These are phyloP conservation scores for Globisporangium viniferum DNA, from an alignment of 352 stramenopile genomes.

Conservation along the genomic window DNA sequence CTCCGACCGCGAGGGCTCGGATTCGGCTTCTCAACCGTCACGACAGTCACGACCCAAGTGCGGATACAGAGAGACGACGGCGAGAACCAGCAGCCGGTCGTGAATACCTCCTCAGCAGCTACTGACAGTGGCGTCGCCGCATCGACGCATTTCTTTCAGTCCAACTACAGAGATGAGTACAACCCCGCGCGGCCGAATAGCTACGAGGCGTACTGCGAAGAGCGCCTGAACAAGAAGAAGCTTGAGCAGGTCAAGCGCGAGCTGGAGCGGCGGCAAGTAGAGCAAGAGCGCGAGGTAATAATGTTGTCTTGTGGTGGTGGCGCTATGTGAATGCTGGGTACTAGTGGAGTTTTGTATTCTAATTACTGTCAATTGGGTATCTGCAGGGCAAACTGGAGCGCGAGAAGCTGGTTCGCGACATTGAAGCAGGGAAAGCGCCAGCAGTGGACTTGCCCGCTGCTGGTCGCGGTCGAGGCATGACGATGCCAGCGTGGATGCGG, in stretches of 20 bases:
- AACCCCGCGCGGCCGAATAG: slow-evolving; percentile 85
- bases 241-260: slow-evolving; percentile 81
- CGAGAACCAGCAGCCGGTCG: slow-evolving; percentile 17
- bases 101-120: background rate
- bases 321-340: background rate
- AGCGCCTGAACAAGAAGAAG: slow-evolving; percentile 69
- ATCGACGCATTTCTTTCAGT: slow-evolving; percentile 58
- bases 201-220: slow-evolving; percentile 87
- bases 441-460: slow-evolving; percentile 42
- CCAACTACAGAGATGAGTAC: slow-evolving; percentile 83
- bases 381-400: slow-evolving; percentile 59
- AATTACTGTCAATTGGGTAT: background rate
- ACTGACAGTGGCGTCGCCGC: background rate
- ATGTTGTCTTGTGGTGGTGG: background rate
- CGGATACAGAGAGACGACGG: slow-evolving; percentile 21
- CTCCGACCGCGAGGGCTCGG: slow-evolving; percentile 8
- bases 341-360: background rate
- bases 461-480: slow-evolving; percentile 85
- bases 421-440: slow-evolving; percentile 64
- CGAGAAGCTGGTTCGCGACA: slow-evolving; percentile 63
- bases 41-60: slow-evolving; percentile 26
- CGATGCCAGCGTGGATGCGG: slow-evolving; percentile 90
- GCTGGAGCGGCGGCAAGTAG: slow-evolving; percentile 68
- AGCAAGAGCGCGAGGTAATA: slow-evolving; percentile 68
- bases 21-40: slow-evolving; percentile 37